Evolutionary conservation across 116 monocot species (phyloP).

Genomic region (Dioscorea cayenensis): DNA sequence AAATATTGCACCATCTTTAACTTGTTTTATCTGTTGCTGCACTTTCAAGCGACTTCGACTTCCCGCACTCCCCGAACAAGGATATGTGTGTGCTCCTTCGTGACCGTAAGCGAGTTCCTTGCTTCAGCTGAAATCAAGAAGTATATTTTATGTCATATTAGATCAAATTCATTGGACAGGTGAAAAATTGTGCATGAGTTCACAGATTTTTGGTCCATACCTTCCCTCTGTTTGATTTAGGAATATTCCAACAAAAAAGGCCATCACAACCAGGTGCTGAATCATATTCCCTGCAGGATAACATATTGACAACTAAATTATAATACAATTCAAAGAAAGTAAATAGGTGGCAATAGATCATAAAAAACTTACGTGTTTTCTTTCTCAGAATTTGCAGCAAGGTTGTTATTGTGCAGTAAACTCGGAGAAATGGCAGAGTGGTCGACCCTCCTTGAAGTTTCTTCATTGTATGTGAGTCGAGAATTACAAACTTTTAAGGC

Average conservation of each 20-base stretch:
- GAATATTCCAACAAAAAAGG: slow-evolving; percentile 30
- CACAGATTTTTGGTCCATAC: background rate
- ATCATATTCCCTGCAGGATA: slow-evolving; percentile 26
- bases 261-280: slow-evolving; percentile 25
- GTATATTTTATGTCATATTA: background rate
- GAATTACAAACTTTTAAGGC: slow-evolving; percentile 26
- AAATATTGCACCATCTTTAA: background rate
- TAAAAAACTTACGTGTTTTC: slow-evolving; percentile 51
- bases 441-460: slow-evolving; percentile 9
- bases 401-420: slow-evolving; percentile 51
- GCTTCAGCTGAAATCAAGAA: slow-evolving; percentile 5
- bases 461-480: slow-evolving; percentile 4
- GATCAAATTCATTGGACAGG: background rate
- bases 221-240: slow-evolving; percentile 9
- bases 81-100: background rate
- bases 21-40: background rate
- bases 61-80: slow-evolving; percentile 7
- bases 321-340: background rate
- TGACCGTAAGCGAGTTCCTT: background rate
- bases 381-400: slow-evolving; percentile 26
- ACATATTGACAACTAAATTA: background rate
- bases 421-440: slow-evolving; percentile 52
- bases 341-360: background rate
- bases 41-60: background rate
- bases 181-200: background rate